Conservation (phyloP, 2,329 filamentous ascomycete species). For the Westerdykella sp. region DNA sequence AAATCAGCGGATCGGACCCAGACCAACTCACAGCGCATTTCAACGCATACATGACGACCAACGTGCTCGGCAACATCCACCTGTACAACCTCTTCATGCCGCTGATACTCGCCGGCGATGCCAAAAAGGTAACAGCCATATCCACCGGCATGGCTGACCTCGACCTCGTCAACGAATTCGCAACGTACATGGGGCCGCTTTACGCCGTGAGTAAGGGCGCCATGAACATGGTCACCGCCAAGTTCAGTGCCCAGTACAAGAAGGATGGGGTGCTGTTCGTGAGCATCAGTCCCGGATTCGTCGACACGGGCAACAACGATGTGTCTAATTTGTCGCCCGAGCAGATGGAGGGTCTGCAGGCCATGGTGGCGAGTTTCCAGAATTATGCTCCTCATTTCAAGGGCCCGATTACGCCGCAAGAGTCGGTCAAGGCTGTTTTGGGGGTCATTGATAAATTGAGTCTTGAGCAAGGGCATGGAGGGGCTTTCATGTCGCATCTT, state of each 20-base stretch:
- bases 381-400: slow-evolving; percentile 13
- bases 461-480: slow-evolving; percentile 44
- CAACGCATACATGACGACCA: slow-evolving; percentile 38
- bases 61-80: slow-evolving; percentile 49
- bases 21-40: slow-evolving; percentile 28
- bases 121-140: slow-evolving; percentile 52
- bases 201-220: slow-evolving; percentile 51
- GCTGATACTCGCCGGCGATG: slow-evolving; percentile 44
- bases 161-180: slow-evolving; percentile 37
- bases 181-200: slow-evolving; percentile 30
- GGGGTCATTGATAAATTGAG: slow-evolving; percentile 35
- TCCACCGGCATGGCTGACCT: slow-evolving; percentile 45
- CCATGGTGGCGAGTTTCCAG: slow-evolving; percentile 22
- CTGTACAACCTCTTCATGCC: slow-evolving; percentile 51
- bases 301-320: slow-evolving; percentile 37
- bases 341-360: slow-evolving; percentile 17
- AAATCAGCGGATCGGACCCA: slow-evolving; percentile 28
- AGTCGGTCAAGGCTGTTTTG: slow-evolving; percentile 26
- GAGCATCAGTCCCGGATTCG: slow-evolving; percentile 47
- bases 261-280: slow-evolving; percentile 50
- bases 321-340: slow-evolving; percentile 10
- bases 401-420: slow-evolving; percentile 8
- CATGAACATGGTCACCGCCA: slow-evolving; percentile 48
- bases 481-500: slow-evolving; percentile 50
- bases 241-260: slow-evolving; percentile 41